phyloP scores from a whole-genome alignment of 176 grass and related monocot species.

The Carex pumila region DNA sequence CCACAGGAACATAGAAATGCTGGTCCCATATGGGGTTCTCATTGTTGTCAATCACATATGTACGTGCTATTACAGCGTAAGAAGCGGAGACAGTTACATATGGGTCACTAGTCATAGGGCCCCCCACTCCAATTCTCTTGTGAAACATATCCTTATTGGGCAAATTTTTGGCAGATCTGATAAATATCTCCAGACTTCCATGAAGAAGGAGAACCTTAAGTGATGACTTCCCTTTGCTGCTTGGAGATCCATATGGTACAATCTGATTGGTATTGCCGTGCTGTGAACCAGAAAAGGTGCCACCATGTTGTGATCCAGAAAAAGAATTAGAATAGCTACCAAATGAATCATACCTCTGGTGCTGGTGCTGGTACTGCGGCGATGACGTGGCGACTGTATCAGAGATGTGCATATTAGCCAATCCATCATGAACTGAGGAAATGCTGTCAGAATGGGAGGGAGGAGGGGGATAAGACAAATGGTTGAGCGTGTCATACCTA shows the following conservation, averaged over 20 bases:
- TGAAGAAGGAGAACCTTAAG: constrained; percentile 58
- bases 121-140: constrained; percentile 42
- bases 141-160: constrained; percentile 87
- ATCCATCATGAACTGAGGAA: constrained; percentile 3
- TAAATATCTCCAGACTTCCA: constrained; percentile 76
- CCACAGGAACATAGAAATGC: constrained; percentile 71
- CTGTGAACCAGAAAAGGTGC: background rate
- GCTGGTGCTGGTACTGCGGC: background rate
- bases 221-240: constrained; percentile 6
- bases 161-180: constrained; percentile 60
- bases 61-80: constrained; percentile 43
- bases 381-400: background rate
- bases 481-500: background rate
- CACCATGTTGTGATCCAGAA: background rate
- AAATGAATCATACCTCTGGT: background rate
- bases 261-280: background rate
- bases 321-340: background rate
- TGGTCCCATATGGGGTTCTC: constrained; percentile 88
- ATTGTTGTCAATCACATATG: constrained; percentile 60
- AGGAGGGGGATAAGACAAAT: background rate
- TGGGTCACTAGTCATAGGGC: constrained; percentile 69
- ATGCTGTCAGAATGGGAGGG: background rate
- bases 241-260: background rate
- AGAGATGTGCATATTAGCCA: constrained; percentile 20
- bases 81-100: constrained; percentile 64